A percentile compares a stretch with the other conserved stretches of the same genome.
Evolutionary conservation across 257 asterid genomes (phyloP).

Genomic region (Gentiana straminea): DNA sequence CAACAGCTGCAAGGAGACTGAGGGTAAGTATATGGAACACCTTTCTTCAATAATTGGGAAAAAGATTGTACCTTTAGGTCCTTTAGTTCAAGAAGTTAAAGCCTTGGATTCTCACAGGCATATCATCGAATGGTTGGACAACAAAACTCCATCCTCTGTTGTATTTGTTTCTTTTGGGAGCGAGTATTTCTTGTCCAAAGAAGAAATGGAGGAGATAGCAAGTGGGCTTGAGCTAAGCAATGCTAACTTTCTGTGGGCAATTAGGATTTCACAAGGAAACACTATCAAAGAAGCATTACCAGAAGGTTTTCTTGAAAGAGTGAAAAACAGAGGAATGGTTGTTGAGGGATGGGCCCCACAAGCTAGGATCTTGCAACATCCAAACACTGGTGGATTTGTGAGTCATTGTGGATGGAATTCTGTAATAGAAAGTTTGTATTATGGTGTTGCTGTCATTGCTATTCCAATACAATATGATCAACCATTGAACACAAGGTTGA

Average conservation of each 20-base stretch:
- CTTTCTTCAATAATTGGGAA: slow-evolving; percentile 5
- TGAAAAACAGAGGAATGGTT: slow-evolving; percentile 5
- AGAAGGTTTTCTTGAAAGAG: slow-evolving; percentile 12
- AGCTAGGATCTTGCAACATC: slow-evolving; percentile 7
- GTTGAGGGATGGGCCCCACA: slow-evolving; percentile 18
- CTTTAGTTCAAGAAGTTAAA: slow-evolving; percentile 2
- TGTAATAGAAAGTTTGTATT: slow-evolving; percentile 1
- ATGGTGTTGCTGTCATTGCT: slow-evolving; percentile 8
- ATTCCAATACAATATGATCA: slow-evolving; percentile 9
- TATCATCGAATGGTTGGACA: neutral
- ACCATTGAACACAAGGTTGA: slow-evolving; percentile 2
- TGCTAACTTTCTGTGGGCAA: slow-evolving; percentile 9
- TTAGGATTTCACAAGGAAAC: neutral
- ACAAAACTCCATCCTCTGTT: slow-evolving; percentile 1
- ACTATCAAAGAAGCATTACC: slow-evolving; percentile 5
- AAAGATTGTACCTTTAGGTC: slow-evolving; percentile 5
- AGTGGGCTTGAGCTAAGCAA: slow-evolving; percentile 9
- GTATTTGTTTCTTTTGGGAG: slow-evolving; percentile 10
- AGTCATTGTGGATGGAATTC: slow-evolving; percentile 20
- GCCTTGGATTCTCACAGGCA: neutral
- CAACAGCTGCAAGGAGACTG: slow-evolving; percentile 3
- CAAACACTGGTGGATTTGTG: slow-evolving; percentile 8
- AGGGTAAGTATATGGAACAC: slow-evolving; percentile 12
- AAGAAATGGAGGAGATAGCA: slow-evolving; percentile 15
- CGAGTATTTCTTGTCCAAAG: slow-evolving; percentile 1